Evolutionary conservation across 805 yeast species (phyloP), one percentile per base, ranked within the genome.

Genomic region (Torulaspora microellipsoides): DNA sequence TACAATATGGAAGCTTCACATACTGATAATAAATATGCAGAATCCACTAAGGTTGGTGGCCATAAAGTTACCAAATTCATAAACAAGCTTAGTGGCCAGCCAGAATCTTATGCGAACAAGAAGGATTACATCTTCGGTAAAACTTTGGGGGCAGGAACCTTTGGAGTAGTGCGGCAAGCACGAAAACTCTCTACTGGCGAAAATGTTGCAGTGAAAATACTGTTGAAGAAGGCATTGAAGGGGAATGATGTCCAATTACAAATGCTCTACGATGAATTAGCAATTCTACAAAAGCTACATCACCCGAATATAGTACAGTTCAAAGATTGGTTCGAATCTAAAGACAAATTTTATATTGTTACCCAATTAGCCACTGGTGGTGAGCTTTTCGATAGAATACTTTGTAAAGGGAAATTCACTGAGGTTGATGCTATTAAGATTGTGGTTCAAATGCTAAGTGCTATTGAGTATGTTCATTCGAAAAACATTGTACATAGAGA

Each of bases 341-440:
- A 78, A 63, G 96, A 89, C 56, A 91, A 91, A 68, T 89, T 86
- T 65, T 91, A 87, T 60, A 83, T 91, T 46, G 96, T 88, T 14
- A 91, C 97, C 2, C 96, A 91, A 64, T 71, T 91, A 58, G 97
- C 97, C 17, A 83, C 89, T 1, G 99, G 99, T 27, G 99, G 99
- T 39, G 99, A 91, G 64, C 69, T 91, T 45, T 91, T 91, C 60
- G 96, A 90, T 49, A 70, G 97, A 42, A 88, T 91, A 49, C 75
- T 89, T 32, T 70, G 78, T 38, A 72, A 81, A 56, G 96, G 97
- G 11, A 75, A 81, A 43, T 91, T 88, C 65, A 86, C 96, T 4
- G 99, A 91, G 63, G 73, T 72, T 48, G 96, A 90, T 62, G 98
- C 97, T 1, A 81, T 85, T 9, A 67, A 71, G 43, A 82, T 89